A percentile compares a stretch with the other conserved stretches of the same genome.
phyloP scores from a whole-genome alignment of 768 basidiomycete genomes.

The Leccinum rimulosum region DNA sequence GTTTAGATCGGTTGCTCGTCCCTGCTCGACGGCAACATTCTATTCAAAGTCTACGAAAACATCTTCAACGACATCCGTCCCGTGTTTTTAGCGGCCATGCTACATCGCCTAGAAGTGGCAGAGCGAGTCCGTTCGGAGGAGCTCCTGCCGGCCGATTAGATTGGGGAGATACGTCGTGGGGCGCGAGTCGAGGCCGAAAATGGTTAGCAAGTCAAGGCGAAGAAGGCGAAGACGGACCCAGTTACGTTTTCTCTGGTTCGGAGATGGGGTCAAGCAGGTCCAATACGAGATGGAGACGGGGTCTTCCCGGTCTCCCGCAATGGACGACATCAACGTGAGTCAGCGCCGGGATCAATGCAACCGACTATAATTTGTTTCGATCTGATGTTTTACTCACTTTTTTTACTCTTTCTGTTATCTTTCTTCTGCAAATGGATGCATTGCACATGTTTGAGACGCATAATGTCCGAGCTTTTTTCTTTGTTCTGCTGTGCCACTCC shows the following conservation, averaged over 20 bases:
- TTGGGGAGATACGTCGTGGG: slow-evolving; percentile 24
- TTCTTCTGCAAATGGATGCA: slow-evolving; percentile 10
- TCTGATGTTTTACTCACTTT: background rate
- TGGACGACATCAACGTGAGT: slow-evolving; percentile 28
- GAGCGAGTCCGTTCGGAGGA: slow-evolving; percentile 17
- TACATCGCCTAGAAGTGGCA: slow-evolving; percentile 17
- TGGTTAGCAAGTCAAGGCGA: slow-evolving; percentile 30
- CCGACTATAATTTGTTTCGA: background rate
- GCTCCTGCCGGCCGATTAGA: slow-evolving; percentile 5
- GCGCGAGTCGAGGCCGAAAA: slow-evolving; percentile 16
- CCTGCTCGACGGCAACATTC: slow-evolving; percentile 72
- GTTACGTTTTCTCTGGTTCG: slow-evolving; percentile 23
- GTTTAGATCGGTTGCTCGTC: slow-evolving; percentile 64
- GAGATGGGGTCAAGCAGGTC: slow-evolving; percentile 13
- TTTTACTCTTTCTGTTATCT: slow-evolving; percentile 1
- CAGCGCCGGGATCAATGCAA: background rate
- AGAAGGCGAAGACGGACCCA: slow-evolving; percentile 29
- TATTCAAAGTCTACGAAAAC: slow-evolving; percentile 67
- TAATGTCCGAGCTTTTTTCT: slow-evolving; percentile 1
- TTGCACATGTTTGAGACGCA: slow-evolving; percentile 14
- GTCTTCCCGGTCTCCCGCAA: slow-evolving; percentile 33
- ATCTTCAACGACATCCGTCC: slow-evolving; percentile 40
- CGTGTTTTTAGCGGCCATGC: slow-evolving; percentile 13
- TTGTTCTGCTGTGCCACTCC: slow-evolving; percentile 5
- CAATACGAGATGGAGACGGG: slow-evolving; percentile 30